These are phyloP conservation scores for Candida montana DNA, from an alignment of 805 yeast species.

Conservation along the genomic window DNA sequence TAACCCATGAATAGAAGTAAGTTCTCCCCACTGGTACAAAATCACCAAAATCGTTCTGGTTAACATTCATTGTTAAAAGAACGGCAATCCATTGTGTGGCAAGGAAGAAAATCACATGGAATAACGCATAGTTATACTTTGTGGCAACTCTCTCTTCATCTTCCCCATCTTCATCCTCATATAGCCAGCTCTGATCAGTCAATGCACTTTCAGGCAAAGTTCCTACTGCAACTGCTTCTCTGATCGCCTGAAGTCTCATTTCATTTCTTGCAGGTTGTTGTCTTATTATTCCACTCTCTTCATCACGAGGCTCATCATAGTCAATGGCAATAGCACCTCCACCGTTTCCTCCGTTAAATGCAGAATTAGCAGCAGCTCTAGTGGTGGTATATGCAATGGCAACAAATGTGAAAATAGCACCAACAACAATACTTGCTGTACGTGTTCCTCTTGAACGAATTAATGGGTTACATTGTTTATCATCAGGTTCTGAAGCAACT, in stretches of 20 bases:
- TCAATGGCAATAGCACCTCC: slow-evolving; percentile 32
- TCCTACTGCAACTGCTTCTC: slow-evolving; percentile 95
- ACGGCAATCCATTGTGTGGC: slow-evolving; percentile 98
- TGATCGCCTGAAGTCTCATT: slow-evolving; percentile 80
- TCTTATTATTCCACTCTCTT: slow-evolving; percentile 36
- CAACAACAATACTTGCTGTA: slow-evolving; percentile 79
- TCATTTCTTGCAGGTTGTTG: slow-evolving; percentile 54
- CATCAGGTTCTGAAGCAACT: slow-evolving; percentile 95
- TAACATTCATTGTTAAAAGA: slow-evolving; percentile 84
- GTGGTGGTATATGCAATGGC: slow-evolving; percentile 98
- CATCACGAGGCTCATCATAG: slow-evolving; percentile 22
- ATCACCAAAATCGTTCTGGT: slow-evolving; percentile 76
- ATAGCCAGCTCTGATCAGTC: slow-evolving; percentile 60
- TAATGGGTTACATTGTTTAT: slow-evolving; percentile 84
- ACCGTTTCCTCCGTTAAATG: slow-evolving; percentile 43
- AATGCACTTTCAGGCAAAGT: slow-evolving; percentile 90
- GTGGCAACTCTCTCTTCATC: slow-evolving; percentile 62
- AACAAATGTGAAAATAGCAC: slow-evolving; percentile 88
- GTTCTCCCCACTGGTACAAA: slow-evolving; percentile 97
- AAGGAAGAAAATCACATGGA: slow-evolving; percentile 85
- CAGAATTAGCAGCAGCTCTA: slow-evolving; percentile 85
- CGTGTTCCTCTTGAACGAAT: slow-evolving; percentile 87
- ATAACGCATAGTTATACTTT: slow-evolving; percentile 78
- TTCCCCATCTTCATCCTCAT: slow-evolving; percentile 34
- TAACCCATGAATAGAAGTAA: slow-evolving; percentile 91